Evolutionary conservation across 257 asterid species (phyloP).

Genomic region (Oldenlandia corymbosa): DNA sequence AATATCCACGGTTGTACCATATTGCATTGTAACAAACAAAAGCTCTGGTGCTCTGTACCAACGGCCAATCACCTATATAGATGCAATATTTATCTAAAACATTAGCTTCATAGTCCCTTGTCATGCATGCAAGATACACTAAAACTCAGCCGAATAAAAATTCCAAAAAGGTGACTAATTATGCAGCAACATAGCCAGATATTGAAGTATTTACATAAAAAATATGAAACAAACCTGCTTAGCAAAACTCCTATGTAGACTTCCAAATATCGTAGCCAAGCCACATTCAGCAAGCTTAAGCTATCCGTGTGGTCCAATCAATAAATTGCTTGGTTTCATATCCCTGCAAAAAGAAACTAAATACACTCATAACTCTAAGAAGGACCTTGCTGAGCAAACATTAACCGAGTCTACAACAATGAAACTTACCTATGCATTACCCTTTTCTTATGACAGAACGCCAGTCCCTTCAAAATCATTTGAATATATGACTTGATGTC

Average conservation of each 20-base stretch:
- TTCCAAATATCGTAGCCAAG: slow-evolving; percentile 91
- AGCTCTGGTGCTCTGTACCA: slow-evolving; percentile 99
- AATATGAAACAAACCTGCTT: slow-evolving; percentile 63
- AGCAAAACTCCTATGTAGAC: slow-evolving; percentile 92
- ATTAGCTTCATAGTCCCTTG: neutral
- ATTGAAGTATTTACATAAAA: neutral
- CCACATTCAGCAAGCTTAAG: slow-evolving; percentile 98
- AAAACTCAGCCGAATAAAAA: neutral
- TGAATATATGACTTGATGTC: slow-evolving; percentile 90
- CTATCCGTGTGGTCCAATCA: slow-evolving; percentile 87
- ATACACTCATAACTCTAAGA: slow-evolving; percentile 5
- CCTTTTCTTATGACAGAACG: slow-evolving; percentile 89
- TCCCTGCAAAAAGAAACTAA: slow-evolving; percentile 52
- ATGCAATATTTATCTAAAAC: neutral
- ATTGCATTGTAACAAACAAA: slow-evolving; percentile 94
- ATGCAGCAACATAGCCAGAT: neutral
- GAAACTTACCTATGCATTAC: slow-evolving; percentile 80
- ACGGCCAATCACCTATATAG: slow-evolving; percentile 83
- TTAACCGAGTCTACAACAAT: neutral
- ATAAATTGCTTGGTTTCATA: slow-evolving; percentile 95
- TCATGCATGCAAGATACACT: neutral
- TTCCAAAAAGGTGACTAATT: neutral
- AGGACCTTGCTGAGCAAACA: neutral
- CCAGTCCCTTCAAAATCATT: slow-evolving; percentile 91
- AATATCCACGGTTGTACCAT: slow-evolving; percentile 93